Base-by-base conservation (phyloP, 192 early-diverging fungal genomes). In the Linnemannia schmuckeri region DNA sequence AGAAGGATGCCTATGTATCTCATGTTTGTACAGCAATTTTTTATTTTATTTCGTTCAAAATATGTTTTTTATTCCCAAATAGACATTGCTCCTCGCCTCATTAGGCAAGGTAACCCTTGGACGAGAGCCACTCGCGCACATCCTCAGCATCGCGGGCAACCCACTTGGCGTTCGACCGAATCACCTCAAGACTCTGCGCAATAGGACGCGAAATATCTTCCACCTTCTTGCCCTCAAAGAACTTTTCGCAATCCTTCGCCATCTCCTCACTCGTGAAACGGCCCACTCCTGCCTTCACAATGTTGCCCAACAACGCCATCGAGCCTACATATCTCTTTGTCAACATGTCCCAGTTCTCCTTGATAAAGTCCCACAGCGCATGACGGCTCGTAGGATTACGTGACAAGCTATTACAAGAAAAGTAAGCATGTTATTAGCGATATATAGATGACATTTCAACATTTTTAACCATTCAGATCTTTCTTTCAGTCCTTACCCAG, bases 131-230 rank as follows among this genome's bases (percentile, higher is more conserved):
- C 24, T 80, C 75, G 70, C 93, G 91, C 44, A 95, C 83, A 77
- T 95, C 93, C 63, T 90, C 88, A 35, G 90, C 89, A 87, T 92
- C 93, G 78, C 88, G 89, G 33, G 80, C 22, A 66, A 91, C 78
- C 92, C 92, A 93, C 66, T 91, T 88, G 52, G 91, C 89, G 82
- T 94, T 93, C 46, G 92, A 89, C 44, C 93, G 89, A 77, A 94
- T 91, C 70, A 89, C 91, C 83, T 96, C 96, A 55, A 96, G 82
- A 41, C 92, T 92, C 91, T 97, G 96, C 66, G 93, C 92, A 66
- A 97, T 82, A 22, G 95, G 91, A 61, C 94, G 91, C 20, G 88
- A 89, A 78, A 94, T 94, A 52, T 93, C 93, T 70, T 91, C 82
- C 37, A 91, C 91, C 47, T 93, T 93, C 82, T 94, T 92, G 72